Evolutionary conservation across 2,329 filamentous ascomycete species (phyloP), one percentile per base, ranked within the genome.

Genomic region (Alternaria dauci): DNA sequence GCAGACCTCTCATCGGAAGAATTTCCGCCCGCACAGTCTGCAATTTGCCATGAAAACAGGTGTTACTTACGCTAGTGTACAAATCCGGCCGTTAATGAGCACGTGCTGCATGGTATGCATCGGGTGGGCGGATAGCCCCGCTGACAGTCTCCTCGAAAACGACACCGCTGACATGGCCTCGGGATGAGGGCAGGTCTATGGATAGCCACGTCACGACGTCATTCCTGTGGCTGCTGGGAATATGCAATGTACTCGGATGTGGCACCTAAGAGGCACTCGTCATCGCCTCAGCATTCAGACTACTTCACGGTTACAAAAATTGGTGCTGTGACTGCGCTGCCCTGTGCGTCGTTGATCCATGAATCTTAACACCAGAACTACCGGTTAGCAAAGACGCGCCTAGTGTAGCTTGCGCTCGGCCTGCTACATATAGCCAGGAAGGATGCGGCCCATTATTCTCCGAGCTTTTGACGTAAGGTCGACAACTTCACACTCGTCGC

Each of bases 121-220:
- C 56, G 55, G 38, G 44, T 42, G 48, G 52, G 38, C 58, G 58
- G 58, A 61, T 61, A 38, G 58, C 58, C 58, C 58, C 58, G 58
- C 58, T 53, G 58, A 44, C 54, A 42, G 54, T 53, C 48, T 53
- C 32, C 41, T 60, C 43, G 42, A 57, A 36, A 47, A 57, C 38
- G 46, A 61, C 48, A 61, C 58, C 58, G 58, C 48, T 58, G 58
- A 58, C 58, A 61, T 61, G 58, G 58, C 54, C 54, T 51, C 52
- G 58, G 58, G 43, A 57, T 42, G 46, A n/a, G 28, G 18, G 46
- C 52, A 53, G 26, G 46, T 39, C 32, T 25, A 41, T 47, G 34
- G 34, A 39, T 52, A 34, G 41, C 54, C n/a, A 50, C n/a, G 20
- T 32, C 36, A 30, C 43, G 36, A 52, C 58, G 46, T 51, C 53